Evolutionary conservation across 2,329 filamentous ascomycete genomes (phyloP), one percentile per base, ranked within the genome.

Genomic region (Sclerotinia subarctica): DNA sequence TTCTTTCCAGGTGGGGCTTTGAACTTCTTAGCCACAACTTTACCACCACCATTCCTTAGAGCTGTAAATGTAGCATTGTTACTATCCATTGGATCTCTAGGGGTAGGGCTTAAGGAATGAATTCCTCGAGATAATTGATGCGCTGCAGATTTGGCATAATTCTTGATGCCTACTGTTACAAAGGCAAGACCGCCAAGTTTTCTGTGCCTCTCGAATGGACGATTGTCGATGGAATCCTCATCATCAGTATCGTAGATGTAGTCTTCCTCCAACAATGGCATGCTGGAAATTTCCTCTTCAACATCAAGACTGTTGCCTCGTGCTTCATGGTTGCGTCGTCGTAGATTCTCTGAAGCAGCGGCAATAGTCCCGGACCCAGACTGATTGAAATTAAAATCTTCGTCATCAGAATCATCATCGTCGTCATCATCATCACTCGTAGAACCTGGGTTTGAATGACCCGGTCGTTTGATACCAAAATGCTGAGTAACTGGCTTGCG

Each of bases 221-320:
- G 90, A 47, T 88, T 85, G 67, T 90, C 88, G 64, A 93, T 88
- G 4, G 91, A 90, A 69, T 96, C 90, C 69, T 96, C 92, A 63
- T 94, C 90, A 59, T 93, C 90, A 0, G 93, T 97, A 76, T 99
- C 95, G 79, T 99, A 99, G 19, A 97, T 82, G 74, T 91, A 96
- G 72, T 93, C 91, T 32, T 93, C 89, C 64, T 88, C 84, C 26
- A 62, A 65, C 7, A 76, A 82, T 80, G 2, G 81, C 78, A 11
- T 87, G 26, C 85, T 87, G 2, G 85, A 85, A 32, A 94, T 90
- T 72, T 95, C 93, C 73, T 93, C 93, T 80, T 98, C 94, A 38
- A 94, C 83, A 76, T 98, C 94, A 13, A 90, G 78, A 13, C 78
- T 73, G 74, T 82, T 84, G 64, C 78, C 80, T 47, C 72, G 68